Conservation (phyloP, 305 asterid genomes). For the Fraxinus platypoda region DNA sequence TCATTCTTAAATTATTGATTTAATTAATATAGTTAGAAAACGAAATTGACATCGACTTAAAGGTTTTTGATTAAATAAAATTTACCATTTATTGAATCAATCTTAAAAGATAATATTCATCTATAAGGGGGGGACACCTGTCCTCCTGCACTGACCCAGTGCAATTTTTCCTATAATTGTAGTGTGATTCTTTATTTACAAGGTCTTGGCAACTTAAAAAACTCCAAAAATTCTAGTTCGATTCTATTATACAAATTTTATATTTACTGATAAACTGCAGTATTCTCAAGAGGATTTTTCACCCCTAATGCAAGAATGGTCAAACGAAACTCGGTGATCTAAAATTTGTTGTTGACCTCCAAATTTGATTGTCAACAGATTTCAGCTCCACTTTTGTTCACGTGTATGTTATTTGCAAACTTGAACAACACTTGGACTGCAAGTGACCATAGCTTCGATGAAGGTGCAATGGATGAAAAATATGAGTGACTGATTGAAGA, state of each 20-base stretch:
- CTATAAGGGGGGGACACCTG: no score
- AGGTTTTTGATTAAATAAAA: no score
- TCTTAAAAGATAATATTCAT: not conserved
- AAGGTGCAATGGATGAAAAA: not conserved
- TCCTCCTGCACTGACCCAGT: no score
- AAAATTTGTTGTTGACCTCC: not conserved
- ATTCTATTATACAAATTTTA: no score
- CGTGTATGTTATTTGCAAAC: not conserved
- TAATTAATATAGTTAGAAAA: no score
- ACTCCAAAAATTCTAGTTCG: not conserved
- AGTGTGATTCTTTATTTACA: not conserved
- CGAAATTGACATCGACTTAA: not conserved
- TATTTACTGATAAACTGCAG: not conserved
- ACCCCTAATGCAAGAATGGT: not conserved
- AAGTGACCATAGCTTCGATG: not conserved
- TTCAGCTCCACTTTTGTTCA: not conserved
- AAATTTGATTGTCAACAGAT: not conserved
- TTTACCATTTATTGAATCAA: not conserved
- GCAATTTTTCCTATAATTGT: no score
- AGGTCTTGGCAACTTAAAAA: not conserved
- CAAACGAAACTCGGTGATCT: not conserved
- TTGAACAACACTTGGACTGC: not conserved
- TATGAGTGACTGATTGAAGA: no score
- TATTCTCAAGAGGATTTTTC: not conserved
- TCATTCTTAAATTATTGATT: not conserved